These are phyloP conservation scores for Chrysoporthe puriensis DNA, from an alignment of 2,329 filamentous ascomycete species.

Conservation along the genomic window DNA sequence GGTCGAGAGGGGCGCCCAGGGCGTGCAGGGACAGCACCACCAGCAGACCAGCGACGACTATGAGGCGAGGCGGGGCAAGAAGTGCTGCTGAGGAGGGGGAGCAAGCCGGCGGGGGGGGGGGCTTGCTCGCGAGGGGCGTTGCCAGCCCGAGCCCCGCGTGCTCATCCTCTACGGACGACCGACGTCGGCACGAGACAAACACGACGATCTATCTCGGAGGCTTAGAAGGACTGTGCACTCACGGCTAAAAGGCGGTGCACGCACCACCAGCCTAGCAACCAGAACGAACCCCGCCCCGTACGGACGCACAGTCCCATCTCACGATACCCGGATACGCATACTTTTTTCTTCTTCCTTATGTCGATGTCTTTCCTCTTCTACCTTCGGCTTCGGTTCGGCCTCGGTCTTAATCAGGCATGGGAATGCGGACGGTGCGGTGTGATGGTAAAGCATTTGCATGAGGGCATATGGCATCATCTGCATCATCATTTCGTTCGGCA, in stretches of 20 bases:
- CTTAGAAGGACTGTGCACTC: not conserved
- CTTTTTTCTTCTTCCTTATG: not conserved
- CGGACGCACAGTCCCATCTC: not conserved
- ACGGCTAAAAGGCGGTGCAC: slow-evolving; percentile 10
- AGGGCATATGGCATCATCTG: slow-evolving; percentile 15
- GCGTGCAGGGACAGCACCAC: slow-evolving; percentile 32
- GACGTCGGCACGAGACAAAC: not conserved
- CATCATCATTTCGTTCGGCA: slow-evolving; percentile 10
- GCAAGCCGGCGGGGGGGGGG: not conserved
- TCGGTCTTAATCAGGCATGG: slow-evolving; percentile 12
- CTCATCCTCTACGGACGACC: not conserved
- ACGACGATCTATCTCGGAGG: too few species aligned
- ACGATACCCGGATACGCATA: slow-evolving; percentile 23
- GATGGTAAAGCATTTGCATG: slow-evolving; percentile 16
- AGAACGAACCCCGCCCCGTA: not conserved
- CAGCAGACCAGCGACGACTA: slow-evolving; percentile 30
- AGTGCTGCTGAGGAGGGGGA: slow-evolving; percentile 22
- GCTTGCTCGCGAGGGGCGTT: not conserved
- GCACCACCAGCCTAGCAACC: slow-evolving; percentile 22
- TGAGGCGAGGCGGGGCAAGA: slow-evolving; percentile 24
- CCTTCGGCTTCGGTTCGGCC: slow-evolving; percentile 3
- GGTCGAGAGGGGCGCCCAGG: slow-evolving; percentile 46
- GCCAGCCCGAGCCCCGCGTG: not conserved
- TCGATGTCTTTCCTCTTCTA: not conserved
- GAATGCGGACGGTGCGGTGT: slow-evolving; percentile 9